Evolutionary conservation across 192 early-diverging fungal genomes (phyloP).

Genomic region (Podila minutissima): DNA sequence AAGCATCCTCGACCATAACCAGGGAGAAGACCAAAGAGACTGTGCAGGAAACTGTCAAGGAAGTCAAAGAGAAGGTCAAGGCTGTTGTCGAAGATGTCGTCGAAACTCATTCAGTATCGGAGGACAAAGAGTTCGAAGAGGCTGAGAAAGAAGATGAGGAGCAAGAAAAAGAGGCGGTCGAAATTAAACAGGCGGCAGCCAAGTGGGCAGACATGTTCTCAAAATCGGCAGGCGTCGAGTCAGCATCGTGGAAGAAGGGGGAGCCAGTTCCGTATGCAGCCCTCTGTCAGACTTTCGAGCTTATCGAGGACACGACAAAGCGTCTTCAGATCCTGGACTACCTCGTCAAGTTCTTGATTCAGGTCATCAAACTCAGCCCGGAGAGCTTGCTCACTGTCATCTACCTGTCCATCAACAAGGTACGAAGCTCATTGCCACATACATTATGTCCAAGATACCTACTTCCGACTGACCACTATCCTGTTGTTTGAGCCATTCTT

Average conservation of each 20-base stretch:
- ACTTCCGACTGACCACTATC: neutral
- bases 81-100: conserved; percentile 3
- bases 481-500: neutral
- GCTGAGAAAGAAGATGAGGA: conserved; percentile 40
- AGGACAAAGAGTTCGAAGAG: conserved; percentile 13
- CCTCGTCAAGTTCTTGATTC: conserved; percentile 74
- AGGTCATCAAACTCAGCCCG: conserved; percentile 72
- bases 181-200: conserved; percentile 32
- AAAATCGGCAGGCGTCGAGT: conserved; percentile 19
- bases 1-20: neutral
- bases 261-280: conserved; percentile 80
- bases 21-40: neutral
- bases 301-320: conserved; percentile 90
- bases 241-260: conserved; percentile 57
- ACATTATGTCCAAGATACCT: neutral
- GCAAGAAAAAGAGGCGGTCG: conserved; percentile 35
- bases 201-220: conserved; percentile 51
- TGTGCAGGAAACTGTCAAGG: neutral
- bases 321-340: conserved; percentile 79
- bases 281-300: conserved; percentile 91
- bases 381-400: conserved; percentile 76
- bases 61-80: neutral
- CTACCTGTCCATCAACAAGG: conserved; percentile 93
- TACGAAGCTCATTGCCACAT: conserved; percentile 24
- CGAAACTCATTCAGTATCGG: neutral